Percentiles rank a stretch among this genome's conserved stretches.
Conservation (phyloP, 768 basidiomycete species). For the Trametes cubensis region DNA sequence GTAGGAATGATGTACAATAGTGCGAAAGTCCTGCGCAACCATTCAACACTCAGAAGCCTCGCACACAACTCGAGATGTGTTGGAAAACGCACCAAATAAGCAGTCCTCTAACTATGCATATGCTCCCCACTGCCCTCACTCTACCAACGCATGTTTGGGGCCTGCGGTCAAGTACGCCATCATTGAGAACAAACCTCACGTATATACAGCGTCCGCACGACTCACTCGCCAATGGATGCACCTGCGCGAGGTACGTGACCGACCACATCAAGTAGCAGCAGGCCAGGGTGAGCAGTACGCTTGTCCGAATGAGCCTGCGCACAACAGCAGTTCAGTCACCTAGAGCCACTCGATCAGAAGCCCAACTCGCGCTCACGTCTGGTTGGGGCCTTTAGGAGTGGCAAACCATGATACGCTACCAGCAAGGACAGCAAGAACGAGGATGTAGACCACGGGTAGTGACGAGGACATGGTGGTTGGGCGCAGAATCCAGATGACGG, state of each 20-base stretch:
- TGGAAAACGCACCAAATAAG: conserved; percentile 7
- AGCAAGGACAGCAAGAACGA: conserved; percentile 64
- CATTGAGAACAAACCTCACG: not conserved
- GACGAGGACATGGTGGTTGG: conserved; percentile 60
- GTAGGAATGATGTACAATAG: conserved; percentile 2
- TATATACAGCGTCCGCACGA: not conserved
- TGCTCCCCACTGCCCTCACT: not conserved
- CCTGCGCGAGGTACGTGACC: conserved; percentile 93
- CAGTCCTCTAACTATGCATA: not conserved
- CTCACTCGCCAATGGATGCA: conserved; percentile 86
- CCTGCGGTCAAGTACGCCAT: not conserved
- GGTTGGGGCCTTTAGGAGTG: conserved; percentile 84
- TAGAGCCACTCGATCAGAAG: not conserved
- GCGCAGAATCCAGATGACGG: conserved; percentile 6
- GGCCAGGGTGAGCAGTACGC: conserved; percentile 72
- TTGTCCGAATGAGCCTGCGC: conserved; percentile 79
- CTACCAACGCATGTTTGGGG: conserved; percentile 15
- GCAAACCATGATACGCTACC: conserved; percentile 68
- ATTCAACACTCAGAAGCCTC: not conserved
- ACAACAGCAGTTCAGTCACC: not conserved
- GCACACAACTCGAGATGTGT: not conserved
- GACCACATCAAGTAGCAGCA: conserved; percentile 97
- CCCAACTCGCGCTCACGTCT: conserved; percentile 60
- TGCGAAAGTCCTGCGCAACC: not conserved
- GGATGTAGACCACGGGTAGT: conserved; percentile 68